phyloP scores from a whole-genome alignment of 352 stramenopile genomes.

The Globisporangium cylindrosporum region DNA sequence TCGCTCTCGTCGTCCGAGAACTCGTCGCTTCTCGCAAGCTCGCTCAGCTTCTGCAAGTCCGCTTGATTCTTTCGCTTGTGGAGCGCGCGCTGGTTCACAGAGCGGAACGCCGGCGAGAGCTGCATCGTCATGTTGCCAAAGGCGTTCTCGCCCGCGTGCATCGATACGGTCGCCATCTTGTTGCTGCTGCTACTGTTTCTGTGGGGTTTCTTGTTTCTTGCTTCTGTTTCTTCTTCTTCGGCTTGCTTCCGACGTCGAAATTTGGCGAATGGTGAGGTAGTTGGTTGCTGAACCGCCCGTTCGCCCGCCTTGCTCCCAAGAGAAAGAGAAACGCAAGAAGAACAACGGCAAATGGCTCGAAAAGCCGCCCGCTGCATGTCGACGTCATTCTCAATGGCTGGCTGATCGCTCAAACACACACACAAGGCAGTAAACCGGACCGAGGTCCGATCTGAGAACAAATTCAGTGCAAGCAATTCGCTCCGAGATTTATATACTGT shows the following conservation, averaged over 20 bases:
- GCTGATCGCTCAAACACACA: slow-evolving; percentile 7
- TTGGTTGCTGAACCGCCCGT: neutral
- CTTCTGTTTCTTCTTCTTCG: slow-evolving; percentile 1
- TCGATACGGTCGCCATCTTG: slow-evolving; percentile 57
- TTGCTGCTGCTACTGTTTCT: neutral
- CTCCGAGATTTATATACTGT: neutral
- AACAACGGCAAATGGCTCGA: slow-evolving; percentile 12
- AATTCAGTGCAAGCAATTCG: neutral
- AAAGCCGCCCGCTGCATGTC: slow-evolving; percentile 1
- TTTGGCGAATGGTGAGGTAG: slow-evolving; percentile 7
- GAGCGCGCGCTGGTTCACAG: slow-evolving; percentile 40
- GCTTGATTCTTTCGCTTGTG: slow-evolving; percentile 23
- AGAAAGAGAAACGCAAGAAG: slow-evolving; percentile 9
- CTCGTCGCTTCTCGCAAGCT: slow-evolving; percentile 73
- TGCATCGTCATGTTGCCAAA: slow-evolving; percentile 47
- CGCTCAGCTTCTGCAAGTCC: slow-evolving; percentile 62
- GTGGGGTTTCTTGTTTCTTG: neutral
- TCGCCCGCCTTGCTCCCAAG: no score
- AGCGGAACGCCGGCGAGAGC: slow-evolving; percentile 58
- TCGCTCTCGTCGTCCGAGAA: slow-evolving; percentile 84
- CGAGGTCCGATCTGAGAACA: slow-evolving; percentile 6
- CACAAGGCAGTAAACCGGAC: neutral
- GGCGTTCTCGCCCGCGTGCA: slow-evolving; percentile 42
- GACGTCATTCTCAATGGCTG: slow-evolving; percentile 4
- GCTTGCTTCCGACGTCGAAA: slow-evolving; percentile 4